phyloP scores from a whole-genome alignment of 225 moss, liverwort and hornwort species.

The Marchantia paleacea region DNA sequence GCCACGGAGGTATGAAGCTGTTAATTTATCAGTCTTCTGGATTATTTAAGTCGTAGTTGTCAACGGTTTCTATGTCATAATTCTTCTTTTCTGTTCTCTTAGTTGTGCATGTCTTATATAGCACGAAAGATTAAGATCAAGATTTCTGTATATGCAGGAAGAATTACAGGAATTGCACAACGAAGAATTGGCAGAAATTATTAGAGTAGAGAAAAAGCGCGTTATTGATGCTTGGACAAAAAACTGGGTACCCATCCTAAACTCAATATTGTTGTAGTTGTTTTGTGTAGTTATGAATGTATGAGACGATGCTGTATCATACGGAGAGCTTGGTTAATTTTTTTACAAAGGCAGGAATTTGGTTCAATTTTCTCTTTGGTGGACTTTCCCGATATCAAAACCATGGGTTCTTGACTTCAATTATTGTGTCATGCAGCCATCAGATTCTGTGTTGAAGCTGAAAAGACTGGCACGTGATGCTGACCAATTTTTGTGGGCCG shows the following conservation, averaged over 20 bases:
- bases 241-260: conserved; percentile 60
- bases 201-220: conserved; percentile 60
- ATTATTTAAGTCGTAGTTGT: too few relatives aligned
- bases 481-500: conserved; percentile 83
- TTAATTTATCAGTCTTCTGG: neutral
- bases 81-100: neutral
- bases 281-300: neutral
- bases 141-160: conserved; percentile 45
- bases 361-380: neutral
- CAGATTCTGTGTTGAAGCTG: conserved; percentile 77
- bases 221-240: conserved; percentile 66
- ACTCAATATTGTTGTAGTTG: neutral
- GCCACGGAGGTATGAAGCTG: conserved; percentile 60
- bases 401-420: neutral
- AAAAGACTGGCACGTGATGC: conserved; percentile 83
- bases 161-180: conserved; percentile 81
- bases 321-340: neutral
- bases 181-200: conserved; percentile 54
- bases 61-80: neutral
- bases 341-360: neutral
- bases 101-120: neutral
- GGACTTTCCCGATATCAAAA: neutral
- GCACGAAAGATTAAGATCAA: neutral
- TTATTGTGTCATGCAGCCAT: conserved; percentile 49
- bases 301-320: neutral